phyloP scores from a whole-genome alignment of 352 stramenopile genomes.

The Globisporangium barbulae region DNA sequence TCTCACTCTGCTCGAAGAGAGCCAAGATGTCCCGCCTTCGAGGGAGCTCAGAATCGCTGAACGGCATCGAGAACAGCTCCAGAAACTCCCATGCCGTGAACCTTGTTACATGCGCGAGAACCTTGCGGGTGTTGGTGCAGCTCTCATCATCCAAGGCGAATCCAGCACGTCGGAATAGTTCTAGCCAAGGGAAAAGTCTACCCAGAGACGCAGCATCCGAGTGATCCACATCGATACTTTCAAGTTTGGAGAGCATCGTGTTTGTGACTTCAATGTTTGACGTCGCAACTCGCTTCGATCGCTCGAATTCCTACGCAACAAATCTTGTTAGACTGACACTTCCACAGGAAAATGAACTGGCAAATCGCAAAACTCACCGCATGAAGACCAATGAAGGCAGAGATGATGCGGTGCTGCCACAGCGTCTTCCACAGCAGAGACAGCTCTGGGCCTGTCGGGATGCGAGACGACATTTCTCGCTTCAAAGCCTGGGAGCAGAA shows the following conservation, averaged over 20 bases:
- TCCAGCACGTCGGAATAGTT: constrained; percentile 64
- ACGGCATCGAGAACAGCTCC: constrained; percentile 80
- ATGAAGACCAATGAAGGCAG: constrained; percentile 54
- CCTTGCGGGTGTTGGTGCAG: constrained; percentile 31
- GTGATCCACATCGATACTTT: constrained; percentile 2
- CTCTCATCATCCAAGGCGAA: constrained; percentile 53
- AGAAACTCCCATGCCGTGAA: constrained; percentile 74
- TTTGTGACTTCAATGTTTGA: constrained; percentile 21
- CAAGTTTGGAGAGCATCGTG: constrained; percentile 12
- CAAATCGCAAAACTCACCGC: constrained; percentile 27
- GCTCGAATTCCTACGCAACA: constrained; percentile 23
- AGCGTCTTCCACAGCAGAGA: constrained; percentile 62
- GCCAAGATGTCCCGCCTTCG: constrained; percentile 57
- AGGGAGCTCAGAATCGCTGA: constrained; percentile 56
- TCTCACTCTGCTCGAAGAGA: constrained; percentile 58
- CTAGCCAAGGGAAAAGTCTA: constrained; percentile 60
- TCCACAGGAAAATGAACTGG: background rate
- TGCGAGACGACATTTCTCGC: constrained; percentile 54
- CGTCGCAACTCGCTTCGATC: constrained; percentile 15
- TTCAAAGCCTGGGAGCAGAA: constrained; percentile 35
- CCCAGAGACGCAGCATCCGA: constrained; percentile 6
- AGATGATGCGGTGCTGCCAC: constrained; percentile 67
- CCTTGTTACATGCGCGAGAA: constrained; percentile 33
- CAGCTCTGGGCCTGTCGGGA: constrained; percentile 52
- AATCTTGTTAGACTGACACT: background rate